Conservation (phyloP, 768 basidiomycete species). For the Wakefieldia striispora region DNA sequence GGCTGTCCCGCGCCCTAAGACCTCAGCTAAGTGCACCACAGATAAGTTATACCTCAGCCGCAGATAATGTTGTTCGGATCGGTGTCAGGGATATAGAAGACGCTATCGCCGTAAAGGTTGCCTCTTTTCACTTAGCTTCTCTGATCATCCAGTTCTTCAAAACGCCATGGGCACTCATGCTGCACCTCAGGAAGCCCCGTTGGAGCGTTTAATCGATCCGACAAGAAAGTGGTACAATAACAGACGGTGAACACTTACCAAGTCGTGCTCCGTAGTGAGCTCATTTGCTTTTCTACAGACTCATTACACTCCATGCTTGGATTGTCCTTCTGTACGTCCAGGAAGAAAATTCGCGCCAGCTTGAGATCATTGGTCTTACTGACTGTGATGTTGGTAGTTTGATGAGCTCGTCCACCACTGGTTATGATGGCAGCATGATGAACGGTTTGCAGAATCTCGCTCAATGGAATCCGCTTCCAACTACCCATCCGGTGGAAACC, state of each 20-base stretch:
- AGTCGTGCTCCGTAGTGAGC: not conserved
- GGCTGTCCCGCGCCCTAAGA: too few relatives aligned
- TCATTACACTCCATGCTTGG: slow-evolving; percentile 68
- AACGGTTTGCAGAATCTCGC: slow-evolving; percentile 70
- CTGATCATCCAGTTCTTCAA: too few relatives aligned
- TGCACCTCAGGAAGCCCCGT: slow-evolving; percentile 34
- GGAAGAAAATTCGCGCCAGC: not conserved
- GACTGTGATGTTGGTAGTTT: slow-evolving; percentile 38
- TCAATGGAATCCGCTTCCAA: slow-evolving; percentile 66
- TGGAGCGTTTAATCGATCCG: slow-evolving; percentile 58
- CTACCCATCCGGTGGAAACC: slow-evolving; percentile 50
- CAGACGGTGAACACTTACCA: slow-evolving; percentile 45
- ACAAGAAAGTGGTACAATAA: slow-evolving; percentile 76
- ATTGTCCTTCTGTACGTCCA: slow-evolving; percentile 59
- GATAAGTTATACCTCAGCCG: too few relatives aligned
- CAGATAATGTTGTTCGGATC: too few relatives aligned
- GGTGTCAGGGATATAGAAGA: too few relatives aligned
- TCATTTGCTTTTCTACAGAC: slow-evolving; percentile 31
- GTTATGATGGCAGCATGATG: slow-evolving; percentile 79
- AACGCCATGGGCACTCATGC: slow-evolving; percentile 2
- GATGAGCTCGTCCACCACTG: slow-evolving; percentile 73
- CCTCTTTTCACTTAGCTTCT: too few relatives aligned
- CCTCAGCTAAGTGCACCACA: too few relatives aligned
- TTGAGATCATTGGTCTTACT: not conserved
- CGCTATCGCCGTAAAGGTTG: too few relatives aligned